Conservation (phyloP, 78 protist genomes). For the Mantamonas sphyraenae region DNA sequence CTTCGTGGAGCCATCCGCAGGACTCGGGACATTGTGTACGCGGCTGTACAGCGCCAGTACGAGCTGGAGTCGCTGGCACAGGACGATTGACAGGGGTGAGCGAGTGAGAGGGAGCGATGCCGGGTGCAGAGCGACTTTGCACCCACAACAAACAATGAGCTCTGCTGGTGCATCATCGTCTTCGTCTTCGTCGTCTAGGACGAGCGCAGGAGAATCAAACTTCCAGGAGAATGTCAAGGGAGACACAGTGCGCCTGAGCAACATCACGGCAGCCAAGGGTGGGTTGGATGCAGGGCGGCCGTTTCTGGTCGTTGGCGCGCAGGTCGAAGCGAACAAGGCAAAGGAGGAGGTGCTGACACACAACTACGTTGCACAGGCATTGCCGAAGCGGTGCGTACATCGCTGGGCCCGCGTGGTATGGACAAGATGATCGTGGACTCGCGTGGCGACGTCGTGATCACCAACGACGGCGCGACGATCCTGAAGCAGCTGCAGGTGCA, state of each 20-base stretch:
- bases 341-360: neutral
- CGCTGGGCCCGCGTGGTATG: constrained; percentile 98
- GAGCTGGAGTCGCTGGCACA: too few species aligned
- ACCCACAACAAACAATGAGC: too few species aligned
- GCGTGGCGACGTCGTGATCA: constrained; percentile 88
- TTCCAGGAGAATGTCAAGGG: constrained; percentile 28
- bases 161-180: too few species aligned
- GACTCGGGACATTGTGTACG: too few species aligned
- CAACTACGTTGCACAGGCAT: constrained; percentile 58
- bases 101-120: too few species aligned
- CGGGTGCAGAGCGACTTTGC: too few species aligned
- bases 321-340: neutral
- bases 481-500: constrained; percentile 69
- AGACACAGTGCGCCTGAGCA: constrained; percentile 19
- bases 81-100: too few species aligned
- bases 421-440: constrained; percentile 90
- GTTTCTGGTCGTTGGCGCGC: neutral
- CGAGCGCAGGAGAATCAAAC: too few species aligned
- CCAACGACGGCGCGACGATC: constrained; percentile 99
- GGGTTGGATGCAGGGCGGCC: neutral
- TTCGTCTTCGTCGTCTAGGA: too few species aligned
- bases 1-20: too few species aligned
- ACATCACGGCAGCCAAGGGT: constrained; percentile 41
- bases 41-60: too few species aligned
- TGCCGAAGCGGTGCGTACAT: constrained; percentile 94